A percentile compares a stretch with the other conserved stretches of the same genome.
These are phyloP conservation scores for Ambrosiella cleistominuta DNA, from an alignment of 2,329 filamentous ascomycete genomes.

Conservation along the genomic window DNA sequence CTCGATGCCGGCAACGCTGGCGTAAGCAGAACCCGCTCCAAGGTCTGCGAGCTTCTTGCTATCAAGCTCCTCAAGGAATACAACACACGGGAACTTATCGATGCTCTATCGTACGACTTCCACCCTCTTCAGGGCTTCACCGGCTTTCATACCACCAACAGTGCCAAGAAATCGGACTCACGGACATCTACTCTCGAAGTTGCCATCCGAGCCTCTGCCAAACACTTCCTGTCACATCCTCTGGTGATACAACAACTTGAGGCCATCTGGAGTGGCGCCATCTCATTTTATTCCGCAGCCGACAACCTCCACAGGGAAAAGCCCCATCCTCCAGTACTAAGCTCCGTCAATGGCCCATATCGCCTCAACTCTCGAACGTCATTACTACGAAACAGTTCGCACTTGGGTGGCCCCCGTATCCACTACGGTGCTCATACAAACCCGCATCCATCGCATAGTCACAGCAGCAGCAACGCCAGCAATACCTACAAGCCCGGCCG, in stretches of 20 bases:
- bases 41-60: slow-evolving; percentile 78
- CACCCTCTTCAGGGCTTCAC: slow-evolving; percentile 73
- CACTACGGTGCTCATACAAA: slow-evolving; percentile 1
- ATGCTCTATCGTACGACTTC: slow-evolving; percentile 88
- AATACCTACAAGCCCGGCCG: slow-evolving; percentile 25
- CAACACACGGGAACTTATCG: slow-evolving; percentile 73
- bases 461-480: slow-evolving; percentile 10
- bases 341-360: background rate
- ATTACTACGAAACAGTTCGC: background rate
- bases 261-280: slow-evolving; percentile 89
- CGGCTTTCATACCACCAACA: slow-evolving; percentile 23
- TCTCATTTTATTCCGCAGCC: slow-evolving; percentile 81
- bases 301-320: slow-evolving; percentile 59
- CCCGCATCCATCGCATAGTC: background rate
- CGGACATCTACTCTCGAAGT: slow-evolving; percentile 84
- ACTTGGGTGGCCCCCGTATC: slow-evolving; percentile 3
- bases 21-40: slow-evolving; percentile 64
- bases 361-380: slow-evolving; percentile 10
- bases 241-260: slow-evolving; percentile 89
- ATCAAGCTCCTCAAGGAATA: slow-evolving; percentile 85
- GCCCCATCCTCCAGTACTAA: slow-evolving; percentile 17
- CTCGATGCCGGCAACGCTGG: slow-evolving; percentile 69
- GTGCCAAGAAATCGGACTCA: slow-evolving; percentile 27
- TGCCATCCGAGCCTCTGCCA: slow-evolving; percentile 80
- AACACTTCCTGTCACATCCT: slow-evolving; percentile 81